These are phyloP conservation scores for Cronartium quercuum DNA, from an alignment of 1,284 basidiomycete genomes.

Conservation along the genomic window DNA sequence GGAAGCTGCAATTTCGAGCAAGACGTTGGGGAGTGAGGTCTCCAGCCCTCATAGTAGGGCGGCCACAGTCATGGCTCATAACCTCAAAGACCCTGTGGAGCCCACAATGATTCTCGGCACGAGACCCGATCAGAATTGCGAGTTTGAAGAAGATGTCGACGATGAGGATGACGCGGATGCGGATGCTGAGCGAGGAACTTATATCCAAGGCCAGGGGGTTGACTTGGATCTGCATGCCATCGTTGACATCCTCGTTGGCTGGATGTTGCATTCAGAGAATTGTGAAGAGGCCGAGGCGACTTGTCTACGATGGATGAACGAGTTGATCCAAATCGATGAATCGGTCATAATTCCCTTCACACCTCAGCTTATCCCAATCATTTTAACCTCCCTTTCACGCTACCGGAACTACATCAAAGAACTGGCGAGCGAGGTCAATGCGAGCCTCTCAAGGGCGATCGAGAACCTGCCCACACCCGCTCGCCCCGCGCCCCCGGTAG, in stretches of 20 bases:
- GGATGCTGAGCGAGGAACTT: constrained; percentile 56
- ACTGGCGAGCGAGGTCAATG: constrained; percentile 79
- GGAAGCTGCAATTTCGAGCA: not conserved
- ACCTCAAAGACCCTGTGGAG: not conserved
- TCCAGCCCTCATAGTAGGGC: not conserved
- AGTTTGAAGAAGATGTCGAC: constrained; percentile 43
- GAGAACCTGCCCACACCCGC: constrained; percentile 73
- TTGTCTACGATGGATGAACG: constrained; percentile 77
- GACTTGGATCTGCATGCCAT: constrained; percentile 84
- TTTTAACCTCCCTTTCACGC: constrained; percentile 89
- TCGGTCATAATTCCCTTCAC: constrained; percentile 92
- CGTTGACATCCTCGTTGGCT: constrained; percentile 86
- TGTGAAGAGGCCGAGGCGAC: constrained; percentile 52
- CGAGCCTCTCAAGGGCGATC: constrained; percentile 74
- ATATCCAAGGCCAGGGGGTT: constrained; percentile 89
- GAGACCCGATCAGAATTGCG: constrained; percentile 43
- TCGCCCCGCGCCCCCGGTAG: constrained; percentile 49
- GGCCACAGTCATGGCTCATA: constrained; percentile 4
- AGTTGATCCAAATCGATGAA: constrained; percentile 79
- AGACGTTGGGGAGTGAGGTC: not conserved
- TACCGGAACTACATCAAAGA: constrained; percentile 80
- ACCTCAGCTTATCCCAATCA: constrained; percentile 80
- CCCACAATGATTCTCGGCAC: not conserved
- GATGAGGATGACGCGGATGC: constrained; percentile 44
- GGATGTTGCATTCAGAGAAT: constrained; percentile 71